A percentile compares a stretch with the other conserved stretches of the same genome.
phyloP scores from a whole-genome alignment of 768 basidiomycete genomes.

The Galerina marginata region DNA sequence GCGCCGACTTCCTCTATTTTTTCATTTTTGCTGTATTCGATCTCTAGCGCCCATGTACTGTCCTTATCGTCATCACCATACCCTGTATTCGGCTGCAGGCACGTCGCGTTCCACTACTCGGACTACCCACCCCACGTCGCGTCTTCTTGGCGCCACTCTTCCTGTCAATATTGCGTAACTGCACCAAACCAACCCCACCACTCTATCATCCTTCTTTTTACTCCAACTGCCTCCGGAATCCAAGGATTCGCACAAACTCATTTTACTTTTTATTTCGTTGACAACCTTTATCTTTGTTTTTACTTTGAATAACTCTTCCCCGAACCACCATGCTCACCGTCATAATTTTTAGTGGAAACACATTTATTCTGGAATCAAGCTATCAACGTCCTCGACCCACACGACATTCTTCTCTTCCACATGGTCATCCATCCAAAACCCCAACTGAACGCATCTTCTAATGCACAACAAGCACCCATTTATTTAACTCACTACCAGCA shows the following conservation, averaged over 20 bases:
- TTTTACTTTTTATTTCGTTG: not conserved
- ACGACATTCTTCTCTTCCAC: slow-evolving; percentile 56
- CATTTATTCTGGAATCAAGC: slow-evolving; percentile 78
- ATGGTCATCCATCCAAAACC: slow-evolving; percentile 49
- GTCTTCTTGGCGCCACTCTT: slow-evolving; percentile 15
- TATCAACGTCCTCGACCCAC: slow-evolving; percentile 63
- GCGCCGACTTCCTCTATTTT: not conserved
- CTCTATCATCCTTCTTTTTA: too few relatives aligned
- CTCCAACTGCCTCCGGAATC: too few relatives aligned
- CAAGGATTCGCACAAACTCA: too few relatives aligned
- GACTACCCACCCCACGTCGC: slow-evolving; percentile 4
- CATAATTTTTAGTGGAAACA: slow-evolving; percentile 56
- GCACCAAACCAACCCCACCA: not conserved
- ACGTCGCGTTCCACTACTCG: not conserved
- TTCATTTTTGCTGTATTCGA: not conserved
- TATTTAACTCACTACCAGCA: slow-evolving; percentile 61
- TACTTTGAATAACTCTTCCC: not conserved
- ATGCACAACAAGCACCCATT: slow-evolving; percentile 37
- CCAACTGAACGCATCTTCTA: slow-evolving; percentile 37
- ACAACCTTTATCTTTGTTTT: not conserved
- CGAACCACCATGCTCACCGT: slow-evolving; percentile 13
- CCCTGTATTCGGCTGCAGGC: not conserved
- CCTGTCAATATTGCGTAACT: not conserved
- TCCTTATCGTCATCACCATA: not conserved
- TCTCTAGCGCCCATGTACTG: not conserved